Base-by-base conservation (phyloP, 768 basidiomycete species). In the Trametes sanguinea region DNA sequence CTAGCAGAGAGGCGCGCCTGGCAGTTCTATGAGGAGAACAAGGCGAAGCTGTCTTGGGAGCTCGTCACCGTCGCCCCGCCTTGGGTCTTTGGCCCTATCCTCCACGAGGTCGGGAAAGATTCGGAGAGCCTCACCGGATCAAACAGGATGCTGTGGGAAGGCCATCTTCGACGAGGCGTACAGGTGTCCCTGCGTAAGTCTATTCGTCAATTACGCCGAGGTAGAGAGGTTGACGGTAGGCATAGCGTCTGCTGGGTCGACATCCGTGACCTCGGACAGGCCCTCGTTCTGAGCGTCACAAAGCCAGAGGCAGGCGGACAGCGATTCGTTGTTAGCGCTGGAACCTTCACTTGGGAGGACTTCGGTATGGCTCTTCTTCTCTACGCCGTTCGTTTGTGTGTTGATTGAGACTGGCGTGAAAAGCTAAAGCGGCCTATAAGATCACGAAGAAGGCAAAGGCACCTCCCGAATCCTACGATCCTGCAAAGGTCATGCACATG, bases 1-100 rank as follows among this genome's bases (percentile, higher is more conserved):
- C 75, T 85, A 6, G 85, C 87, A 0, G 87, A 89, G 75, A 76
- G 74, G 29, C 78, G 80, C 13, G 83, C 84, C 13, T 86, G 85
- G 84, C 72, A 73, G 4, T 80, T 78, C 62, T 68, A 79, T 37
- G 70, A 80, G 35, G 63, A 79, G 55, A 75, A 85, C 62, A 80
- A 83, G 55, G 50, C 48, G 11, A 70, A 74, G 45, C 67, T 83
- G 30, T 63, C 70, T 2, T 85, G 81, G 81, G 85, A 85, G 62
- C 61, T 87, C 14, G 73, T 76, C 0, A 77, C 79, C 4, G 55
- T 86, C 40, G 81, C 81, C 65, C 85, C 86, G 14, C 82, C 85
- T 6, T 82, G 72, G 54, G 51, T 64, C 33, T 61, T 53, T 22
- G 51, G 64, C 43, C 67, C 68, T 29, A 16, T 60, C 11, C 42